Percentiles rank a stretch among this genome's conserved stretches.
These are phyloP conservation scores for Verbascum thapsus DNA, from an alignment of 257 asterid genomes.

Conservation along the genomic window DNA sequence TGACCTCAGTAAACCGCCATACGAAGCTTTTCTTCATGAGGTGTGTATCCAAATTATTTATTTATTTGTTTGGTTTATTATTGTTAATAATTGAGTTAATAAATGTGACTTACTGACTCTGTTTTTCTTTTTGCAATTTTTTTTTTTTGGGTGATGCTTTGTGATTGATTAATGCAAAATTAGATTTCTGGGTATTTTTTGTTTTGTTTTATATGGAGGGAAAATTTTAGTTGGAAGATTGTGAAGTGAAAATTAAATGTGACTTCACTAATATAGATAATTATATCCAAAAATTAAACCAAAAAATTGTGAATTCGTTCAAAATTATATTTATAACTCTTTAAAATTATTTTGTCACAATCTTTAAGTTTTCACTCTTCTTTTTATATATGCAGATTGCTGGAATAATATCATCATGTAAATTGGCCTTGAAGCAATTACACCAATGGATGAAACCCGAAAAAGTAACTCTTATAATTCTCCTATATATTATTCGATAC, in stretches of 20 bases:
- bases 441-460: slow-evolving; percentile 85
- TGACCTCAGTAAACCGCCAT: slow-evolving; percentile 79
- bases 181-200: neutral
- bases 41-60: slow-evolving; percentile 35
- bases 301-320: too few relatives aligned
- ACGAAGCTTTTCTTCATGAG: slow-evolving; percentile 76
- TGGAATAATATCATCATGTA: slow-evolving; percentile 50
- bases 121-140: too few relatives aligned
- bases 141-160: slow-evolving; percentile 27
- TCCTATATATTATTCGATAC: neutral
- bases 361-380: neutral
- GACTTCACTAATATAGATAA: too few relatives aligned
- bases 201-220: neutral
- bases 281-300: too few relatives aligned
- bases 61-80: neutral
- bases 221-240: too few relatives aligned
- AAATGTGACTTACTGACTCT: too few relatives aligned
- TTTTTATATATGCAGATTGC: slow-evolving; percentile 46
- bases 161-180: slow-evolving; percentile 21
- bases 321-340: slow-evolving; percentile 16
- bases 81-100: neutral
- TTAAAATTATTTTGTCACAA: too few relatives aligned
- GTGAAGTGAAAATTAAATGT: too few relatives aligned
- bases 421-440: slow-evolving; percentile 61
- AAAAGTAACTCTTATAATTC: slow-evolving; percentile 46